Evolutionary conservation across 1,139 yeast genomes (phyloP), one percentile per base, ranked within the genome.

Genomic region (Hyphopichia khmerensis): DNA sequence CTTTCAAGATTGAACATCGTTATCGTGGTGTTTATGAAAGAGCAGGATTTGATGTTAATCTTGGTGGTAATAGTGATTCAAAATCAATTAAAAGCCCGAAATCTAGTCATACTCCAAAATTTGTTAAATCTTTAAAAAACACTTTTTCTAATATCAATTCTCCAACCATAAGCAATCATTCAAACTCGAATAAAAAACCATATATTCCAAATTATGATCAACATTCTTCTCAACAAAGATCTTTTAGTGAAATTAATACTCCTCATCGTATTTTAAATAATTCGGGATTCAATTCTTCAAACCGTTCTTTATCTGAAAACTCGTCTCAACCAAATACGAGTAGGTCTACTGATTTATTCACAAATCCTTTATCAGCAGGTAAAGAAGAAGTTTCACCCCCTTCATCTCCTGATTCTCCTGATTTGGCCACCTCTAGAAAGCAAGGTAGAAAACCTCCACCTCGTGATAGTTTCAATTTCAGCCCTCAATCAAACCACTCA

Each of bases 11-110:
- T 2, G 76, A 75, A 37, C 79, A 74, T 40, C 64, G 79, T 33
- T 80, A 79, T 56, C 70, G 69, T 50, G 82, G 85, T 1, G 87
- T 80, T 4, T 75, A 81, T 49, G 87, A 82, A 57, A 61, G 86
- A 50, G 87, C 87, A 0, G 87, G 87, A 0, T 82, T 82, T 50
- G 86, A 81, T 36, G 78, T 79, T 29, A 69, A 69, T 48, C 53
- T 56, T 44, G 56, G 44, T 8, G 51, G 38, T 8, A 11, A 8
- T n/a, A 6, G 21, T 3, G 21, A 23, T 23, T 13, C 36, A 13
- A n/a, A 14, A n/a, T 29, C 32, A 29, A n/a, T n/a, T 5, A 14
- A 6, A n/a, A 29, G 32, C 17, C 21, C 34, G 21, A 14, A 18
- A 32, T 32, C 34, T 18, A 10, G 8, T 17, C 34, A 32, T 17